Conservation (phyloP, 345 rosid genomes). For the Pistacia vera region DNA sequence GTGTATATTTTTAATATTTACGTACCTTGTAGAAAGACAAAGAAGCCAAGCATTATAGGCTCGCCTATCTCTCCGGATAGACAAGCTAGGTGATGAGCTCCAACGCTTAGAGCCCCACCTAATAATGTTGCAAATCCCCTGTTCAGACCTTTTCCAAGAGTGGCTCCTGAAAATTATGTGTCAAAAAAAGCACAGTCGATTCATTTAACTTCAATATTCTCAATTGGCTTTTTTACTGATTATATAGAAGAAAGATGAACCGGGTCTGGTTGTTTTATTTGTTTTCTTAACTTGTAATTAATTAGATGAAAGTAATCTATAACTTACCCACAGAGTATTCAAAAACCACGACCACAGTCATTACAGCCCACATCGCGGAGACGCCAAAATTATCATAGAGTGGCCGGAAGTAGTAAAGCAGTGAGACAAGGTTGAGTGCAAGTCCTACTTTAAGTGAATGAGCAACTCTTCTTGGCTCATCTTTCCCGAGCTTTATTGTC, state of each 20-base stretch:
- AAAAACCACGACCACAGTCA: slow-evolving; percentile 82
- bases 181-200: background rate
- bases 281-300: background rate
- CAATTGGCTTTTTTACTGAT: background rate
- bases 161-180: slow-evolving; percentile 37
- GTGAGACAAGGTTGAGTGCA: slow-evolving; percentile 62
- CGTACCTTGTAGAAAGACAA: slow-evolving; percentile 66
- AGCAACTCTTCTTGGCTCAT: slow-evolving; percentile 66
- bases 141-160: slow-evolving; percentile 70
- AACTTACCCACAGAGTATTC: slow-evolving; percentile 79
- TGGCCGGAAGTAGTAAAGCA: slow-evolving; percentile 62
- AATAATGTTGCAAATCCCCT: slow-evolving; percentile 69
- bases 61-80: slow-evolving; percentile 54
- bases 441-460: slow-evolving; percentile 80
- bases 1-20: background rate
- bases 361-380: slow-evolving; percentile 82
- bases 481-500: slow-evolving; percentile 48
- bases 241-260: background rate
- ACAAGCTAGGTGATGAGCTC: slow-evolving; percentile 67
- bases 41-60: slow-evolving; percentile 65
- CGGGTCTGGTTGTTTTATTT: background rate
- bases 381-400: slow-evolving; percentile 64
- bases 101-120: slow-evolving; percentile 64
- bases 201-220: background rate
- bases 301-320: background rate